A percentile compares a stretch with the other conserved stretches of the same genome.
Conservation (phyloP, 139 green algal genomes). For the Chlamydomonas schloesseri region DNA sequence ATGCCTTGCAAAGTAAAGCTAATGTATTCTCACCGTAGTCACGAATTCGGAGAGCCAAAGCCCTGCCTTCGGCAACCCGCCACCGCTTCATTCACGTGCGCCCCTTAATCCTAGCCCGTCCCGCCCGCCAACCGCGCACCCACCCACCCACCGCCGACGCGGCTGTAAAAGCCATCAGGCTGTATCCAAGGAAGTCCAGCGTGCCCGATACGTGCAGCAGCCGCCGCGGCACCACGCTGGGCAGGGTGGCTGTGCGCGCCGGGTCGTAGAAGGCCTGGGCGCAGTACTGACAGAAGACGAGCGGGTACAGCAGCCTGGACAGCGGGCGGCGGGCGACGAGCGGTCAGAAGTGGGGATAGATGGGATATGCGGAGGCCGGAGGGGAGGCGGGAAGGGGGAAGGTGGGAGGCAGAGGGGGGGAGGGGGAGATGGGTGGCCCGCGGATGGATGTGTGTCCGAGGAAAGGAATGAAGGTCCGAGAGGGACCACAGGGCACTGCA, state of each 20-base stretch:
- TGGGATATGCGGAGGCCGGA: background rate
- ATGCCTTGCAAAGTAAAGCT: too few relatives aligned
- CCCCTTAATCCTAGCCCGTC: too few relatives aligned
- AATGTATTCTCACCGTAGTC: too few relatives aligned
- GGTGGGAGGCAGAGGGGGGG: background rate
- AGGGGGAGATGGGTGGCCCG: background rate
- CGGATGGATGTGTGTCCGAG: too few relatives aligned
- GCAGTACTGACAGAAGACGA: conserved; percentile 34
- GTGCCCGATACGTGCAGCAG: conserved; percentile 17
- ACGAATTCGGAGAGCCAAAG: too few relatives aligned
- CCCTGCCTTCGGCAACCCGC: too few relatives aligned
- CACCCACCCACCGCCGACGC: background rate
- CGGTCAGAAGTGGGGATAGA: too few relatives aligned
- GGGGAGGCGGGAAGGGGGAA: background rate
- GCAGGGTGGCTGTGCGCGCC: background rate
- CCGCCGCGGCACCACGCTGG: background rate
- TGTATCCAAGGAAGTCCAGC: background rate
- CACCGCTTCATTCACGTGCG: too few relatives aligned
- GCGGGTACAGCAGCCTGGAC: conserved; percentile 26
- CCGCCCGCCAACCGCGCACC: background rate
- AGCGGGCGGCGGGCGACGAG: too few relatives aligned
- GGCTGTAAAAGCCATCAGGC: background rate
- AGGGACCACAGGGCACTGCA: too few relatives aligned
- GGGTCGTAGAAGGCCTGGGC: conserved; percentile 37
- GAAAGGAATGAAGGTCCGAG: too few relatives aligned